A percentile compares a stretch with the other conserved stretches of the same genome.
These are phyloP conservation scores for Sporothrix euskadiensis DNA, from an alignment of 2,329 filamentous ascomycete species.

Conservation along the genomic window DNA sequence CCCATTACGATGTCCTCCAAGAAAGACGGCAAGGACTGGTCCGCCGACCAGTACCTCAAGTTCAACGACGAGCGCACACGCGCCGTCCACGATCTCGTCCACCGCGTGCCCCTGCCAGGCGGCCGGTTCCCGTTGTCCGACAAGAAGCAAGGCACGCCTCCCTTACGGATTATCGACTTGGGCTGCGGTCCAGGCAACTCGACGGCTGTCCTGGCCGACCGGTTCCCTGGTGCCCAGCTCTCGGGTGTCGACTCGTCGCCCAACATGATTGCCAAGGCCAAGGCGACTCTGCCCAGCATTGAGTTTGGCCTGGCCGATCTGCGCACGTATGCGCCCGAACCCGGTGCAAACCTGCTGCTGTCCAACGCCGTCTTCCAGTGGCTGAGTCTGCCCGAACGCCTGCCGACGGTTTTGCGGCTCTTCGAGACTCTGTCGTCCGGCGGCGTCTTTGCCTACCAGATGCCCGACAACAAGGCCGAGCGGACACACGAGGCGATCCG, in stretches of 20 bases:
- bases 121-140: slow-evolving; percentile 28
- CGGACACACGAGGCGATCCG: slow-evolving; percentile 54
- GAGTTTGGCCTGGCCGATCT: slow-evolving; percentile 53
- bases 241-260: slow-evolving; percentile 56
- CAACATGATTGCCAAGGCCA: slow-evolving; percentile 57
- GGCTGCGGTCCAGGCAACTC: slow-evolving; percentile 64
- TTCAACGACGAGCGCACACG: slow-evolving; percentile 56
- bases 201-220: slow-evolving; percentile 49
- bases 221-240: slow-evolving; percentile 51
- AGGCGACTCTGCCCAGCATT: slow-evolving; percentile 42
- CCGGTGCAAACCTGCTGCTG: slow-evolving; percentile 50
- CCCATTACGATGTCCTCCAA: slow-evolving; percentile 1
- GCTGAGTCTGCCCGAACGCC: slow-evolving; percentile 47
- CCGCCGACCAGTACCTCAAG: slow-evolving; percentile 58
- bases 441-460: slow-evolving; percentile 56
- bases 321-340: slow-evolving; percentile 39
- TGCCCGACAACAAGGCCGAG: slow-evolving; percentile 51
- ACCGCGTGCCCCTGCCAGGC: slow-evolving; percentile 45
- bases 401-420: slow-evolving; percentile 48
- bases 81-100: slow-evolving; percentile 54
- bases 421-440: slow-evolving; percentile 45
- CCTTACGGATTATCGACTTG: slow-evolving; percentile 53
- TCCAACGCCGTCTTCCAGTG: slow-evolving; percentile 63
- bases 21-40: slow-evolving; percentile 48
- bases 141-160: slow-evolving; percentile 34